Conservation (phyloP, 1,284 basidiomycete species). For the Rhodotorula sp. region DNA sequence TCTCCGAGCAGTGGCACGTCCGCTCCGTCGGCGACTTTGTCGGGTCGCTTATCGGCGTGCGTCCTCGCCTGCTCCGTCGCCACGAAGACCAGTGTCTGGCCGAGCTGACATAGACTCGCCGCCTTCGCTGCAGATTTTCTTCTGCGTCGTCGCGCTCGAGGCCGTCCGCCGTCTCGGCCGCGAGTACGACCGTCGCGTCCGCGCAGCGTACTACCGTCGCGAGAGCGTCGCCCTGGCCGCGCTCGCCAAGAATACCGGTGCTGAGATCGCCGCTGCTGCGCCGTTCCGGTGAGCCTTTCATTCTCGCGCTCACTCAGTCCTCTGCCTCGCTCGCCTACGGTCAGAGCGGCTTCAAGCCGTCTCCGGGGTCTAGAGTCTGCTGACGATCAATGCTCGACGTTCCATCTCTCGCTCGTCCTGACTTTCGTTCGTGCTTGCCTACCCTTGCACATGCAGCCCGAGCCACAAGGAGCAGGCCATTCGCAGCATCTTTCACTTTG, state of each 20-base stretch:
- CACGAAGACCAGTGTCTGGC: not conserved
- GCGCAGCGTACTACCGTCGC: slow-evolving; percentile 32
- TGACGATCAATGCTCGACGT: not conserved
- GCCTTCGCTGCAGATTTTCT: slow-evolving; percentile 45
- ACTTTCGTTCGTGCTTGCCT: not conserved
- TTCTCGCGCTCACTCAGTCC: not conserved
- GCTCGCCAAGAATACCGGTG: slow-evolving; percentile 10
- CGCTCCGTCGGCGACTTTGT: slow-evolving; percentile 50
- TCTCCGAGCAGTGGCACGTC: slow-evolving; percentile 52
- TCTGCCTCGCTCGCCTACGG: not conserved
- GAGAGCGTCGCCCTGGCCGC: slow-evolving; percentile 16
- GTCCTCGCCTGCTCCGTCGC: not conserved
- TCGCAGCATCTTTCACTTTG: slow-evolving; percentile 49
- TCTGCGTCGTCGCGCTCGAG: slow-evolving; percentile 53
- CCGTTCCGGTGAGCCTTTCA: slow-evolving; percentile 25
- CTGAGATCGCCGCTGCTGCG: not conserved
- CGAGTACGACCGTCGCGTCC: slow-evolving; percentile 52
- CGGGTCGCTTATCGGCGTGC: slow-evolving; percentile 50
- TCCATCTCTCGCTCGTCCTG: not conserved
- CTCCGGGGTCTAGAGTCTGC: too few relatives aligned
- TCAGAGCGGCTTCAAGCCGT: not conserved
- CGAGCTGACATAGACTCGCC: not conserved
- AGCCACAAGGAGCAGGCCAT: slow-evolving; percentile 50
- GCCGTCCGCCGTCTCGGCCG: slow-evolving; percentile 50
- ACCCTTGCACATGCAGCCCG: slow-evolving; percentile 35